Evolutionary conservation across 1,284 basidiomycete genomes (phyloP), one percentile per base, ranked within the genome.

Genomic region (Trametes polyzona): DNA sequence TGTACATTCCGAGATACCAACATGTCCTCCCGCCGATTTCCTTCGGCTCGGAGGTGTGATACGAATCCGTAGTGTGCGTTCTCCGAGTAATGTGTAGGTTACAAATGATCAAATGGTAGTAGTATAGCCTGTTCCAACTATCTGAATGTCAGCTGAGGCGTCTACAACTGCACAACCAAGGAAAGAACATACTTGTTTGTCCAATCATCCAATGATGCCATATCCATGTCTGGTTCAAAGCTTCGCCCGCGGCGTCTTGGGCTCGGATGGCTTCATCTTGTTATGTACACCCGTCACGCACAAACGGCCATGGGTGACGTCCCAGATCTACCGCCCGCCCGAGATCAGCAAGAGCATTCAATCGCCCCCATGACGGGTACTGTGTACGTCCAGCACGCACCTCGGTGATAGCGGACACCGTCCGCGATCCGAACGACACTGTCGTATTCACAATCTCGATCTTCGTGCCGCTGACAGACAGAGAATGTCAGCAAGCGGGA

Each of bases 271-370:
- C 14, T 63, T 41, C 74, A 77, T 77, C 54, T 76, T 76, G 57
- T 67, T 68, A 33, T 77, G 76, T 3, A 70, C 63, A 1, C 69
- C 76, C 1, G 75, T 72, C 11, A 70, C 74, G 2, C 73, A 69
- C 7, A 77, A 42, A 39, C 73, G 67, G 27, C 64, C 63, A 37
- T 64, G 56, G 4, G 72, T 74, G 19, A 66, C 52, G 29, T 76
- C 75, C 73, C 75, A 78, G 7, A 77, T 69, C 76, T 77, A 40
- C 51, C 62, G 6, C 36, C 19, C 23, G 29, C 12, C n/a, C 30
- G 39, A 24, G 14, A 32, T 47, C n/a, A 52, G 53, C 5, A 14
- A 14, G 23, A n/a, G 11, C 23, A 36, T 16, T 8, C n/a, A 17
- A 33, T 33, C n/a, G 8, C 29, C 11, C 14, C 37, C 48, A 19